Evolutionary conservation across 2,329 filamentous ascomycete genomes (phyloP), one percentile per base, ranked within the genome.

Genomic region (Aspergillus ustus): DNA sequence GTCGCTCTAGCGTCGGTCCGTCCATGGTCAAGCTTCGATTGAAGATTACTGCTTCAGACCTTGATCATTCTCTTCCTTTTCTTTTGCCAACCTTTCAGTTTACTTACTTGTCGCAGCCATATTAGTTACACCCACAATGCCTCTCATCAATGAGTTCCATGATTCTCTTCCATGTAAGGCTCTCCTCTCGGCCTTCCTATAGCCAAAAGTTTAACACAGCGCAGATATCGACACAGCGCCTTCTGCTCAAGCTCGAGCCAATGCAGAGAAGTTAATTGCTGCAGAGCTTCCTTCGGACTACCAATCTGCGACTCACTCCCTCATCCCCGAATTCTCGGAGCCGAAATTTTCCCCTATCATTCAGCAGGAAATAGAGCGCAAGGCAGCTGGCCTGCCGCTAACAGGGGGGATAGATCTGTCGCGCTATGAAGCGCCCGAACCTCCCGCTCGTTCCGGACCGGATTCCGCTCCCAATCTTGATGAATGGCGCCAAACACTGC

Each of bases 191-290:
- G 5, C 25, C n/a, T 31, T 48, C 20, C 22, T 28, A 44, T n/a
- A 19, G 55, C 66, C 67, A 66, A 53, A 8, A 34, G 45, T 53
- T 64, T 67, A 53, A 57, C 43, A 57, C 60, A 43, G 20, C 54
- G 31, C 76, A 96, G 92, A 97, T 79, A 90, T 98, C 76, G 94
- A 99, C 80, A 72, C 83, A 19, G 86, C 90, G 57, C 90, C 90
- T 45, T 89, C 89, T 6, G 67, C 74, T 49, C 64, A 71, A 54
- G 86, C 88, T 70, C 87, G 91, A 71, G 79, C 83, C 60, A 84
- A 87, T 64, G 92, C 92, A 60, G 82, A 87, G 75, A 80, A 86
- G 65, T 86, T 94, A 66, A 89, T 97, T 69, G 75, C 83, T 63
- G 80, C 85, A 72, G 91, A 96, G 73, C 82, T 90, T 56, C 72